Evolutionary conservation across 2,329 filamentous ascomycete species (phyloP), one percentile per base, ranked within the genome.

Genomic region (Exophiala sp.): DNA sequence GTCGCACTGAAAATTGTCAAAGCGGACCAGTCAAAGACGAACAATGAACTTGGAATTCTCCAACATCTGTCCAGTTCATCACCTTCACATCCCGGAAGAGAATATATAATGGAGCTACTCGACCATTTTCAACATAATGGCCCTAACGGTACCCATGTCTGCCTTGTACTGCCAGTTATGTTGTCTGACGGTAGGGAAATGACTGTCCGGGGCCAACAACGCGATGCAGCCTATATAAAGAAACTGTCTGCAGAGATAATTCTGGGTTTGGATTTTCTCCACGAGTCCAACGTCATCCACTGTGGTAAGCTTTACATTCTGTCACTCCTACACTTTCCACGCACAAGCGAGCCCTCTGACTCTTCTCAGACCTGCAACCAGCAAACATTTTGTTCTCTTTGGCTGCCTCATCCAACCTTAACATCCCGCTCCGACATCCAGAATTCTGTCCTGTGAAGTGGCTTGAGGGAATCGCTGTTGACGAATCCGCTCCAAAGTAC

Each of bases 71-170:
- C 45, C 9, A 16, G 38, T 11, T 18, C 21, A 16, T n/a, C 34
- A 21, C 45, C 24, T 34, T 30, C 8, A 22, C 24, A 21, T 18
- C 30, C 16, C 2, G 21, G 34, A 9, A 38, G 18, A 14, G 10
- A 21, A 14, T n/a, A 11, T 16, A 9, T 46, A 3, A 32, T 38
- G 13, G 19, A 51, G 38, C 24, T 51, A 8, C 32, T 34, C 16
- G 46, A 53, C 22, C 49, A 46, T 23, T 62, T 62, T 34, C 30
- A 56, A 16, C 52, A 59, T 29, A 32, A 32, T 23, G 59, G 60
- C 19, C 60, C 60, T 2, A 62, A 62, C 38, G 59, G 60, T 19
- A 24, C n/a, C 30, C 59, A 60, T 50, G 21, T 49, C 2, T 60
- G 56, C 43, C 52, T 59, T 22, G 58, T 62, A 21, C 38, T 41